phyloP scores from a whole-genome alignment of 2,329 filamentous ascomycete genomes.

The Trichoderma koningii region DNA sequence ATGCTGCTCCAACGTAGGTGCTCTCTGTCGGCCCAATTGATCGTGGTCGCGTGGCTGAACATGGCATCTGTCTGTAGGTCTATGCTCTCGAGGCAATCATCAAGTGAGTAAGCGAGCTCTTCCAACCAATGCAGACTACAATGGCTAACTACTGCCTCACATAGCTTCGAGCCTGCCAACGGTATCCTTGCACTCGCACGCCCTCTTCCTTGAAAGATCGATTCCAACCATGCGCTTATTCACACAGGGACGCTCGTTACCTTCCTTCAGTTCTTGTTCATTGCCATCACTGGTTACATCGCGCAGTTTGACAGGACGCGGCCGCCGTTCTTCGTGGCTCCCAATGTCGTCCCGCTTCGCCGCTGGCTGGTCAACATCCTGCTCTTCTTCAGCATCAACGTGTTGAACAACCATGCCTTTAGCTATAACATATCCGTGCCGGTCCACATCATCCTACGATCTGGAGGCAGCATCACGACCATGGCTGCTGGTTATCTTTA shows the following conservation, averaged over 20 bases:
- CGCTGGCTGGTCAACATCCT: conserved; percentile 88
- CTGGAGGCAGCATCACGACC: conserved; percentile 92
- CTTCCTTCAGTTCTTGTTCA: conserved; percentile 86
- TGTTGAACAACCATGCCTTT: conserved; percentile 97
- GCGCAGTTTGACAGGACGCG: conserved; percentile 70
- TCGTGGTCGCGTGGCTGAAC: neutral
- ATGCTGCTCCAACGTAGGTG: conserved; percentile 84
- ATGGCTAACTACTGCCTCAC: neutral
- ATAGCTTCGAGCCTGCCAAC: conserved; percentile 77
- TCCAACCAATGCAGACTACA: neutral
- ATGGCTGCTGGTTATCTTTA: conserved; percentile 87
- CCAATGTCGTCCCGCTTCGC: conserved; percentile 76
- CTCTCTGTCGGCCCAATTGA: neutral
- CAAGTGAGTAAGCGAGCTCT: conserved; percentile 62
- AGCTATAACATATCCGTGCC: conserved; percentile 96
- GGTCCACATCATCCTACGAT: conserved; percentile 93
- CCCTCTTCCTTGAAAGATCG: neutral
- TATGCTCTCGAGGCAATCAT: conserved; percentile 94
- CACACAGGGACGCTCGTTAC: conserved; percentile 74
- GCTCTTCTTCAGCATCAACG: conserved; percentile 90
- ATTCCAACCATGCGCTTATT: conserved; percentile 20
- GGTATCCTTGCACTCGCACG: conserved; percentile 52
- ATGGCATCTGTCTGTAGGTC: conserved; percentile 59
- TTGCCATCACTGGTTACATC: conserved; percentile 74
- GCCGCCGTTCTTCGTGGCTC: conserved; percentile 71